A percentile compares a stretch with the other conserved stretches of the same genome.
Evolutionary conservation across 352 stramenopile genomes (phyloP).

Genomic region (Pythium rishiriense): DNA sequence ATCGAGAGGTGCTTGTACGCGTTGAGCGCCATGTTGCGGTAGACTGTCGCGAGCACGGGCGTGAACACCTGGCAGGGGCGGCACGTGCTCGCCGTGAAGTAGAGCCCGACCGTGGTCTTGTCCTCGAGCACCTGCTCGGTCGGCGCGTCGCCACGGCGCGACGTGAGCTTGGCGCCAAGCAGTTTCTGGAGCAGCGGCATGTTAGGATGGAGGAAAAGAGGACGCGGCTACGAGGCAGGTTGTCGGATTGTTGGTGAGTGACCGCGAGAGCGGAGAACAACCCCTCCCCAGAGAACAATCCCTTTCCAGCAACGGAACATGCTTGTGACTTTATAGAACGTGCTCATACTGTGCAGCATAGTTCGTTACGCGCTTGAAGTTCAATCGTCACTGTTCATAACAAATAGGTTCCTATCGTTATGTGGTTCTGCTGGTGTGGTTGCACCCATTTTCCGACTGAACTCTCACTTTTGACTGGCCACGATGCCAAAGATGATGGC

Average conservation of each 20-base stretch:
- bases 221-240: background rate
- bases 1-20: conserved; percentile 56
- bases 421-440: no score
- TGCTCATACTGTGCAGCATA: no score
- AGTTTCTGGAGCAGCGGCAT: conserved; percentile 64
- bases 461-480: conserved; percentile 11
- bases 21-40: conserved; percentile 66
- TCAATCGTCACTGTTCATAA: no score
- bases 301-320: no score
- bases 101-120: conserved; percentile 61
- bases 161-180: conserved; percentile 51
- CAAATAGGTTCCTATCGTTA: no score
- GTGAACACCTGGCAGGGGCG: conserved; percentile 64
- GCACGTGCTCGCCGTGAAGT: conserved; percentile 68
- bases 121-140: conserved; percentile 50
- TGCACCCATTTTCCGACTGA: no score
- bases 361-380: no score
- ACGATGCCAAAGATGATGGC: background rate
- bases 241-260: conserved; percentile 12
- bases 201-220: background rate
- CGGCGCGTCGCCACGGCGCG: conserved; percentile 48
- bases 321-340: no score
- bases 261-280: conserved; percentile 17
- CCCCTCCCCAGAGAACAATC: background rate
- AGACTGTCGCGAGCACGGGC: conserved; percentile 56